These are phyloP conservation scores for Exophiala phaeomuriformis DNA, from an alignment of 2,329 filamentous ascomycete genomes.

Conservation along the genomic window DNA sequence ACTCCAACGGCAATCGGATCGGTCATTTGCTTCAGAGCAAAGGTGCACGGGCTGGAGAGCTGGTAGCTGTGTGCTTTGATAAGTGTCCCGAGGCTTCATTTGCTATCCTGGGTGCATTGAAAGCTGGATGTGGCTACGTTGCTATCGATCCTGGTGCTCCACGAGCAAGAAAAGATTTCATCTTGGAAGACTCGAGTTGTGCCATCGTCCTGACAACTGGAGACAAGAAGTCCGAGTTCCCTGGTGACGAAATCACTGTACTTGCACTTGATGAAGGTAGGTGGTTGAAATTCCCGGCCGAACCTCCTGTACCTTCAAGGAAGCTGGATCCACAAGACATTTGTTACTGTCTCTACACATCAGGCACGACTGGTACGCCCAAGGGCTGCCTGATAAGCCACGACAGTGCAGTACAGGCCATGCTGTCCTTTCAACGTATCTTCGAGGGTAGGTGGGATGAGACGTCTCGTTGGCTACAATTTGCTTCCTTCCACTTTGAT, in stretches of 20 bases:
- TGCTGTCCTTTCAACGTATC: conserved; percentile 75
- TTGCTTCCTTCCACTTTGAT: conserved; percentile 91
- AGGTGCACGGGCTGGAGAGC: conserved; percentile 48
- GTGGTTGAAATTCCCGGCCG: conserved; percentile 33
- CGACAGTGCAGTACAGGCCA: conserved; percentile 79
- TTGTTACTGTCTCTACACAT: conserved; percentile 82
- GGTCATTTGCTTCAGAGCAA: conserved; percentile 55
- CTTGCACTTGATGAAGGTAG: conserved; percentile 42
- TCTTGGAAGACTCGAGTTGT: conserved; percentile 64
- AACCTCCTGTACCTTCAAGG: conserved; percentile 33
- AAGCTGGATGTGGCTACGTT: conserved; percentile 73
- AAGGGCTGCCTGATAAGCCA: conserved; percentile 87
- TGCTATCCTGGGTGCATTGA: conserved; percentile 71
- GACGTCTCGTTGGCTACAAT: conserved; percentile 77
- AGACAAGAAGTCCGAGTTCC: conserved; percentile 37
- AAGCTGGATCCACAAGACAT: conserved; percentile 47
- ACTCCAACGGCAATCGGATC: conserved; percentile 64
- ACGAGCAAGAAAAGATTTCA: conserved; percentile 65
- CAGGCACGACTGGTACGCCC: conserved; percentile 75
- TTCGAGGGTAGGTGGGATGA: conserved; percentile 68
- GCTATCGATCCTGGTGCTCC: conserved; percentile 72
- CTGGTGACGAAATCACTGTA: conserved; percentile 34
- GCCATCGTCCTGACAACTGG: conserved; percentile 55
- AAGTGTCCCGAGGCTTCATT: conserved; percentile 82
- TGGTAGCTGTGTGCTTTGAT: conserved; percentile 72